These are phyloP conservation scores for Cryptococcus sp. DNA, from an alignment of 1,284 basidiomycete genomes.

Conservation along the genomic window DNA sequence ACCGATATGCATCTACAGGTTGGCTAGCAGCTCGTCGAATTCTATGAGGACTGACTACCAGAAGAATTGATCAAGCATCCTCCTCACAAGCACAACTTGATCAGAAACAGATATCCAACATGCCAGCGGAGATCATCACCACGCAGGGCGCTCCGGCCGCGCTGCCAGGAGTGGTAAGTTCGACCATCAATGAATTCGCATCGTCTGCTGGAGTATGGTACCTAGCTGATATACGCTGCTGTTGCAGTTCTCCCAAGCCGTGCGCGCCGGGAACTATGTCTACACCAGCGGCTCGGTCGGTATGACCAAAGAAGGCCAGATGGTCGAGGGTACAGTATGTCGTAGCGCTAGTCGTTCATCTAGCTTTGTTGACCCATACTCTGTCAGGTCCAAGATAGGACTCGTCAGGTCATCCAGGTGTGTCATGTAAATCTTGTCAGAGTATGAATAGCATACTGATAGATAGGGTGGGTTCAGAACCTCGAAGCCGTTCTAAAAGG, in stretches of 20 bases:
- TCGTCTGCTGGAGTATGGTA: not conserved
- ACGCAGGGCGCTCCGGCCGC: slow-evolving; percentile 44
- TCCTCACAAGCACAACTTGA: not conserved
- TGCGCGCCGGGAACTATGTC: slow-evolving; percentile 44
- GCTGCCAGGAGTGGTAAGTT: slow-evolving; percentile 41
- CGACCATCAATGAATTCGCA: no score
- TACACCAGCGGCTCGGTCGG: slow-evolving; percentile 47
- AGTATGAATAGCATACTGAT: slow-evolving; percentile 1
- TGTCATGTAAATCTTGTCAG: not conserved
- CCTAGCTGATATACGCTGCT: not conserved
- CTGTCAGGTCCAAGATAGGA: slow-evolving; percentile 38
- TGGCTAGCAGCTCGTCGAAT: no score
- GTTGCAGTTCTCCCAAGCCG: slow-evolving; percentile 46
- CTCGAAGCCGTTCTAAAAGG: slow-evolving; percentile 43
- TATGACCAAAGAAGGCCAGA: slow-evolving; percentile 44
- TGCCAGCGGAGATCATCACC: slow-evolving; percentile 38
- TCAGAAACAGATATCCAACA: slow-evolving; percentile 10
- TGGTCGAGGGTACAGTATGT: slow-evolving; percentile 46
- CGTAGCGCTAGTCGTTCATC: not conserved
- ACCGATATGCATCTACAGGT: no score
- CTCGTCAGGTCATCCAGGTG: slow-evolving; percentile 43
- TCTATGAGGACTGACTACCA: no score
- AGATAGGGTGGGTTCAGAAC: slow-evolving; percentile 20
- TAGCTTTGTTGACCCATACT: not conserved
- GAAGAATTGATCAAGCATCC: no score